phyloP scores from a whole-genome alignment of 192 early-diverging fungal genomes.

The Gamsiella multidivaricata region DNA sequence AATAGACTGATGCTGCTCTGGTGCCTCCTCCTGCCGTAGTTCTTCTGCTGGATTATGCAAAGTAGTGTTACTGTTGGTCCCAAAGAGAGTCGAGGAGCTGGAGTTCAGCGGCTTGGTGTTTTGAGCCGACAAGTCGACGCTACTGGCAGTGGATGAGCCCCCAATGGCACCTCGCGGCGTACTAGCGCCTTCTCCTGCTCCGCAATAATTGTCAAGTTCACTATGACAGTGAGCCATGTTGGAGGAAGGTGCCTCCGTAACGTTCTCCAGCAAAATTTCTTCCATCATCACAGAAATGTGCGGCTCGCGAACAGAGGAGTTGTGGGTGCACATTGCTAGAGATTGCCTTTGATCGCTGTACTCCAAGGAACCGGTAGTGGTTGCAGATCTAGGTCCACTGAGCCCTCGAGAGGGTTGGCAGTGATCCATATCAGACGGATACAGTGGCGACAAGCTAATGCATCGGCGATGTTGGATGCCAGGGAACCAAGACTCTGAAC shows the following conservation, averaged over 20 bases:
- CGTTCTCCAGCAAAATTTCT: constrained; percentile 33
- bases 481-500: neutral
- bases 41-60: constrained; percentile 3
- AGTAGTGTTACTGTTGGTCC: constrained; percentile 8
- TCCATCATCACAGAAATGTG: constrained; percentile 39
- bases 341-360: too few species aligned
- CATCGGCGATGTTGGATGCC: too few species aligned
- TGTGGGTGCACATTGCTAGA: constrained; percentile 2
- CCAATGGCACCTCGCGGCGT: constrained; percentile 8
- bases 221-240: neutral
- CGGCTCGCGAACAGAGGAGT: constrained; percentile 6
- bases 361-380: neutral
- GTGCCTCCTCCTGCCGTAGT: too few species aligned
- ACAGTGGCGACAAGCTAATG: too few species aligned
- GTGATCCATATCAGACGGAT: too few species aligned
- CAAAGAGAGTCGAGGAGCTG: constrained; percentile 32
- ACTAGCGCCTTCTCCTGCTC: neutral
- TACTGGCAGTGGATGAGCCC: constrained; percentile 23
- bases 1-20: constrained; percentile 6
- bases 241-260: constrained; percentile 12
- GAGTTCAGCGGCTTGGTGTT: constrained; percentile 12
- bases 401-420: too few species aligned
- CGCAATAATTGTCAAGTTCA: neutral
- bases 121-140: constrained; percentile 29
- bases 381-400: too few species aligned